Evolutionary conservation across 176 grass and related monocot species (phyloP).

Genomic region (Avena atlantica): DNA sequence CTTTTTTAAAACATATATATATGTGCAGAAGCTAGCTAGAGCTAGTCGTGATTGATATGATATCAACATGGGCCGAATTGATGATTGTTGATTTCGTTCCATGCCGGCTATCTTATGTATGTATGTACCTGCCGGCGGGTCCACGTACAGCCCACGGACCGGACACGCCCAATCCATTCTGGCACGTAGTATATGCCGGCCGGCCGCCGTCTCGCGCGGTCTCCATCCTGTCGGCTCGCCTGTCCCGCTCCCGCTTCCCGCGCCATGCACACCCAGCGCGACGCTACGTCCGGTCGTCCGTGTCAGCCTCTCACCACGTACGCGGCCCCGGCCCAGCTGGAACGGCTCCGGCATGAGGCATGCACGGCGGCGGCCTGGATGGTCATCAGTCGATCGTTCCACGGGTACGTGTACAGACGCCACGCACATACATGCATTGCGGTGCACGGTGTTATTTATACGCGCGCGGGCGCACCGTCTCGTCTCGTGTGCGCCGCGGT

Average conservation of each 20-base stretch:
- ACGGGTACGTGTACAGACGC: no score
- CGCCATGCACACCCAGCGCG: neutral
- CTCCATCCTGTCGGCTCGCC: neutral
- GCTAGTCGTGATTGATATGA: no score
- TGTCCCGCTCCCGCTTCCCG: neutral
- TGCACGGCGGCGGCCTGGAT: no score
- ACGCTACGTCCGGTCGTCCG: constrained; percentile 11
- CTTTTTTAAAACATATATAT: no score
- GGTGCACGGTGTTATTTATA: no score
- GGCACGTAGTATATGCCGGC: neutral
- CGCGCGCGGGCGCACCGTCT: no score
- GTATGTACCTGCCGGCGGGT: constrained; percentile 20
- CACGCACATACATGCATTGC: no score
- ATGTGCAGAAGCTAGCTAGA: no score
- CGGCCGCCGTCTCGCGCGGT: constrained; percentile 18
- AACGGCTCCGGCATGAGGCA: no score
- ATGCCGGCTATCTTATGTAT: neutral
- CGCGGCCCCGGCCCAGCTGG: neutral
- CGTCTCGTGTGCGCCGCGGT: no score
- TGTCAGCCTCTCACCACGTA: neutral
- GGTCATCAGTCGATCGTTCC: no score
- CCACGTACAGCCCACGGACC: constrained; percentile 48
- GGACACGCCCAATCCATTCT: neutral
- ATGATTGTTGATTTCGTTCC: neutral
- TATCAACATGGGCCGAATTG: neutral